phyloP scores from a whole-genome alignment of 108 stramenopile species.

The Fistulifera solaris region DNA sequence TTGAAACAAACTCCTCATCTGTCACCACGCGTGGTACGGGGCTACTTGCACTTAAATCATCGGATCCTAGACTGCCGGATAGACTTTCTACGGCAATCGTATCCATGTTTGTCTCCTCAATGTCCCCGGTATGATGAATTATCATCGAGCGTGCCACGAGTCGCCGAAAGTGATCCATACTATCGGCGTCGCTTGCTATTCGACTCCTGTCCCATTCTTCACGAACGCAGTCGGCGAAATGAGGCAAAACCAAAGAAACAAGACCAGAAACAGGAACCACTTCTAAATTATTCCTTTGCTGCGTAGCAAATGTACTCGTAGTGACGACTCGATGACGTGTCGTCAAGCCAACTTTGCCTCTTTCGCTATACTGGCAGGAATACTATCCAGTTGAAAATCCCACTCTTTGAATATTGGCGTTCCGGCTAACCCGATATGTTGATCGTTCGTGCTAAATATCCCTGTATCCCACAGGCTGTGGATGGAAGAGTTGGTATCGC shows the following conservation, averaged over 20 bases:
- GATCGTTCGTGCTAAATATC: slow-evolving; percentile 55
- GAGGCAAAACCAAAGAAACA: slow-evolving; percentile 57
- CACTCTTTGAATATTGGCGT: slow-evolving; percentile 22
- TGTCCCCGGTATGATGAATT: slow-evolving; percentile 32
- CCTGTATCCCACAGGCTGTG: slow-evolving; percentile 56
- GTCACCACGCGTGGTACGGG: slow-evolving; percentile 19
- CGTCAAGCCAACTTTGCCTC: slow-evolving; percentile 68
- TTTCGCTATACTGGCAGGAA: slow-evolving; percentile 26
- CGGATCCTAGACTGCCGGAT: slow-evolving; percentile 32
- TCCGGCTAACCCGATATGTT: slow-evolving; percentile 55
- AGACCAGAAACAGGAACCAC: slow-evolving; percentile 45
- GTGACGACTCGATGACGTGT: slow-evolving; percentile 74
- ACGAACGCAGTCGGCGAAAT: slow-evolving; percentile 52
- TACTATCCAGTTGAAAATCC: slow-evolving; percentile 33
- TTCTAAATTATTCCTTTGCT: slow-evolving; percentile 26
- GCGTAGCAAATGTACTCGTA: slow-evolving; percentile 19
- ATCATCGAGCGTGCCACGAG: slow-evolving; percentile 59
- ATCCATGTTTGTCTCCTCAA: slow-evolving; percentile 19
- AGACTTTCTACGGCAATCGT: slow-evolving; percentile 41
- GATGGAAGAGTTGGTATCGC: slow-evolving; percentile 52
- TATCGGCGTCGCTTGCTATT: slow-evolving; percentile 44
- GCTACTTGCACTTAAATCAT: neutral
- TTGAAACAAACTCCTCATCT: slow-evolving; percentile 32
- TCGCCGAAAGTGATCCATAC: slow-evolving; percentile 62
- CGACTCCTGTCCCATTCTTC: slow-evolving; percentile 82